phyloP scores from a whole-genome alignment of 2,329 filamentous ascomycete genomes.

The Dactylellina sp. region DNA sequence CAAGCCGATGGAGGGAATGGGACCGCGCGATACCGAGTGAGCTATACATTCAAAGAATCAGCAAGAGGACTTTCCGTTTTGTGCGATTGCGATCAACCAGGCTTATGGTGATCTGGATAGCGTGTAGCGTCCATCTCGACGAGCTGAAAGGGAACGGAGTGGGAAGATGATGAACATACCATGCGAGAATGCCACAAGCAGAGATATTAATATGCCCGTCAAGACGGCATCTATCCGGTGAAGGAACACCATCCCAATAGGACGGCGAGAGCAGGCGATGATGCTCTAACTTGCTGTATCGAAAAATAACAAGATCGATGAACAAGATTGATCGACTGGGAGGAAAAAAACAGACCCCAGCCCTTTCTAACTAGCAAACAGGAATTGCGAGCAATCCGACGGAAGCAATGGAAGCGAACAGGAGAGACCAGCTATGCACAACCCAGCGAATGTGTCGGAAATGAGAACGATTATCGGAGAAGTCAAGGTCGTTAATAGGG shows the following conservation, averaged over 20 bases:
- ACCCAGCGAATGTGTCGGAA: conserved; percentile 37
- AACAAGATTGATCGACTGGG: conserved; percentile 10
- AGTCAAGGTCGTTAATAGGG: conserved; percentile 20
- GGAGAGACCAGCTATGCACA: conserved; percentile 17
- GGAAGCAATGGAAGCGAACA: conserved; percentile 23
- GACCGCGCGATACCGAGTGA: conserved; percentile 79
- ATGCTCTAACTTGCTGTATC: background rate
- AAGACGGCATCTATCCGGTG: conserved; percentile 52
- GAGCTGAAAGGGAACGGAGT: background rate
- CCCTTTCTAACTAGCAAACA: background rate
- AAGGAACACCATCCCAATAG: conserved; percentile 54
- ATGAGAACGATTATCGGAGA: conserved; percentile 42
- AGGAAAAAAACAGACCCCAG: background rate
- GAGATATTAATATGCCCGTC: conserved; percentile 47
- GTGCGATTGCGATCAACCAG: conserved; percentile 10
- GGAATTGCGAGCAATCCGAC: background rate
- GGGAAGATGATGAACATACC: conserved; percentile 34
- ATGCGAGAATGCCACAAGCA: conserved; percentile 47
- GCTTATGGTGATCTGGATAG: conserved; percentile 23
- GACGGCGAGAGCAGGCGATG: conserved; percentile 13
- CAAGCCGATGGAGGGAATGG: conserved; percentile 78
- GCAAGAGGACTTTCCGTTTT: conserved; percentile 16
- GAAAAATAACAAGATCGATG: background rate
- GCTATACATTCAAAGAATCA: conserved; percentile 65
- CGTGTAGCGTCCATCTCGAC: conserved; percentile 19